A percentile compares a stretch with the other conserved stretches of the same genome.
Evolutionary conservation across 495 filamentous ascomycete genomes (phyloP).

Genomic region (Penicillium antarcticum): DNA sequence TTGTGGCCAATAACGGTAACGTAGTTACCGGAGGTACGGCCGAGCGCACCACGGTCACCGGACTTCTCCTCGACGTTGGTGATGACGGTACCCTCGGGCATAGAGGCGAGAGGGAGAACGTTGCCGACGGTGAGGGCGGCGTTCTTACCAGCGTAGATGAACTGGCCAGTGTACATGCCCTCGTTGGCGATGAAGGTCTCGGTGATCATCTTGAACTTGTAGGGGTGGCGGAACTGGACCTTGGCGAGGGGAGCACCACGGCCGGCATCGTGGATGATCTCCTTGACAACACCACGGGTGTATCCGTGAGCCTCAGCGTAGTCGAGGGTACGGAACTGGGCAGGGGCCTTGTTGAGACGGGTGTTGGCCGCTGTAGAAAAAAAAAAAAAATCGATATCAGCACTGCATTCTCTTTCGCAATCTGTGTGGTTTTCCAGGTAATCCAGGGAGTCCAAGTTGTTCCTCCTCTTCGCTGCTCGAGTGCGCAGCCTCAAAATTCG

Average conservation of each 20-base stretch:
- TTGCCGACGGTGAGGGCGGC: conserved; percentile 94
- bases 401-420: conserved; percentile 22
- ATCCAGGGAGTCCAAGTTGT: neutral
- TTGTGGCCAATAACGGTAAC: conserved; percentile 98
- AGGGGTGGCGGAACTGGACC: conserved; percentile 91
- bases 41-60: conserved; percentile 93
- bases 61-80: conserved; percentile 99
- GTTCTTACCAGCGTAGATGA: conserved; percentile 99
- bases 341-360: conserved; percentile 86
- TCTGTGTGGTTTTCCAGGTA: conserved; percentile 11
- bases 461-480: conserved; percentile 13
- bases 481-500: conserved; percentile 10
- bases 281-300: conserved; percentile 93
- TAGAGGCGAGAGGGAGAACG: conserved; percentile 85
- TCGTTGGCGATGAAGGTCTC: conserved; percentile 99
- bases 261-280: conserved; percentile 98
- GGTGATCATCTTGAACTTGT: conserved; percentile 84
- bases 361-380: conserved; percentile 66
- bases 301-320: conserved; percentile 96
- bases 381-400: conserved; percentile 40
- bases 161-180: conserved; percentile 99
- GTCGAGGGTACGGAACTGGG: conserved; percentile 93
- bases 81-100: conserved; percentile 98
- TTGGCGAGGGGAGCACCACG: conserved; percentile 96
- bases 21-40: conserved; percentile 98